These are phyloP conservation scores for Xylariaceae sp. DNA, from an alignment of 2,329 filamentous ascomycete species.

Conservation along the genomic window DNA sequence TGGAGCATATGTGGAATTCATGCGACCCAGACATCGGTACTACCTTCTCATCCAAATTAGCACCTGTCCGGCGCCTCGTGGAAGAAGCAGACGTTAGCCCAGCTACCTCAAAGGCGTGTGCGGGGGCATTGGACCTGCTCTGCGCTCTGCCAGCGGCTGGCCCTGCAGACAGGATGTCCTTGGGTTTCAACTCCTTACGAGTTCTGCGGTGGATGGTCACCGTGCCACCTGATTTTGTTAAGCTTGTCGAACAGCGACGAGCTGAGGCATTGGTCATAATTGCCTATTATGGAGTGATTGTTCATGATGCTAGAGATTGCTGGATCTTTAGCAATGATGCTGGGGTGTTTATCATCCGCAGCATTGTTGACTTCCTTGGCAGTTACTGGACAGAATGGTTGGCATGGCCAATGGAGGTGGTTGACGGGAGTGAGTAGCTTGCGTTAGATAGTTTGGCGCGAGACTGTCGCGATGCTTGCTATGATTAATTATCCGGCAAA, in stretches of 20 bases:
- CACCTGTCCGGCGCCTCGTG: slow-evolving; percentile 1
- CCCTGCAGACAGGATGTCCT: background rate
- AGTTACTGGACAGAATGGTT: slow-evolving; percentile 27
- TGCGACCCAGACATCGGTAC: background rate
- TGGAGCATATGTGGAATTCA: background rate
- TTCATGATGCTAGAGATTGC: slow-evolving; percentile 32
- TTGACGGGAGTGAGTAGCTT: too few relatives aligned
- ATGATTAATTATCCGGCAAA: too few relatives aligned
- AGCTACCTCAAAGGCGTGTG: slow-evolving; percentile 1
- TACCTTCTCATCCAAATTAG: slow-evolving; percentile 1
- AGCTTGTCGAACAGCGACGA: slow-evolving; percentile 33
- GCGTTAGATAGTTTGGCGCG: too few relatives aligned
- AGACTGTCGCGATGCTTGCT: too few relatives aligned
- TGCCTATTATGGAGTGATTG: slow-evolving; percentile 41
- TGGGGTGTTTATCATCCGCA: slow-evolving; percentile 22
- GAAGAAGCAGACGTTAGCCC: background rate
- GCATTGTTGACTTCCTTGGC: slow-evolving; percentile 20
- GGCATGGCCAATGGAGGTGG: slow-evolving; percentile 25
- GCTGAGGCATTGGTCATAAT: slow-evolving; percentile 42
- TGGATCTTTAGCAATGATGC: slow-evolving; percentile 34
- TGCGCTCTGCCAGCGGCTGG: background rate
- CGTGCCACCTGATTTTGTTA: slow-evolving; percentile 26
- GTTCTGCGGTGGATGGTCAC: slow-evolving; percentile 19
- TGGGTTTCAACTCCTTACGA: background rate
- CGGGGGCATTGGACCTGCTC: slow-evolving; percentile 1